Evolutionary conservation across 2,329 filamentous ascomycete genomes (phyloP).

Genomic region (Sporothrix variecibatus): DNA sequence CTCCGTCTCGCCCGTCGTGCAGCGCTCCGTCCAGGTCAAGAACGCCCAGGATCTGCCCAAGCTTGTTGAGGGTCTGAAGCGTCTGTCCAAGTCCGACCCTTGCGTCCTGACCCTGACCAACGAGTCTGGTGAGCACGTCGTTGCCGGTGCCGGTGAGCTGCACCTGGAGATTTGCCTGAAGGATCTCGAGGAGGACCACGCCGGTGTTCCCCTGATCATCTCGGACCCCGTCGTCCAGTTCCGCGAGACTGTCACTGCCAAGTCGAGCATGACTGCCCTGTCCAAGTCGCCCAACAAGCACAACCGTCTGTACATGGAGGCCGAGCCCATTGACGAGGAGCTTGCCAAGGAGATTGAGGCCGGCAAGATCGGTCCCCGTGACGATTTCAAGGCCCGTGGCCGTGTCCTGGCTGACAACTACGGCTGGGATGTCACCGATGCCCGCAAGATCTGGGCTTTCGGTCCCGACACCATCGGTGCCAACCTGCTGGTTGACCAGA

Average conservation of each 20-base stretch:
- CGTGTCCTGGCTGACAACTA: slow-evolving; percentile 94
- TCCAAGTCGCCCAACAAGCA: slow-evolving; percentile 99
- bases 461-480: slow-evolving; percentile 96
- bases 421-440: slow-evolving; percentile 99
- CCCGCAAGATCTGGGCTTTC: slow-evolving; percentile 99
- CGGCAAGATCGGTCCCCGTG: slow-evolving; percentile 90
- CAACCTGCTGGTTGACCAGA: slow-evolving; percentile 99
- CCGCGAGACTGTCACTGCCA: slow-evolving; percentile 87
- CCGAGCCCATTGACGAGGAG: slow-evolving; percentile 89
- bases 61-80: slow-evolving; percentile 99
- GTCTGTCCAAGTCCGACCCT: slow-evolving; percentile 99
- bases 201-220: slow-evolving; percentile 94
- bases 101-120: slow-evolving; percentile 90
- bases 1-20: slow-evolving; percentile 98
- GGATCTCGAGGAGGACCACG: slow-evolving; percentile 99
- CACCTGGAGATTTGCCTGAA: slow-evolving; percentile 99
- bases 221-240: slow-evolving; percentile 98
- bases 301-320: slow-evolving; percentile 98
- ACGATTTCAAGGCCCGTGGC: slow-evolving; percentile 98
- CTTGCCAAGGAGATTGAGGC: slow-evolving; percentile 85
- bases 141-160: slow-evolving; percentile 98
- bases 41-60: slow-evolving; percentile 99
- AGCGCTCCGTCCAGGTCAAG: slow-evolving; percentile 99
- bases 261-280: slow-evolving; percentile 92
- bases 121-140: slow-evolving; percentile 96